phyloP scores from a whole-genome alignment of 192 early-diverging fungal genomes.

The Gryganskiella cystojenkinii region DNA sequence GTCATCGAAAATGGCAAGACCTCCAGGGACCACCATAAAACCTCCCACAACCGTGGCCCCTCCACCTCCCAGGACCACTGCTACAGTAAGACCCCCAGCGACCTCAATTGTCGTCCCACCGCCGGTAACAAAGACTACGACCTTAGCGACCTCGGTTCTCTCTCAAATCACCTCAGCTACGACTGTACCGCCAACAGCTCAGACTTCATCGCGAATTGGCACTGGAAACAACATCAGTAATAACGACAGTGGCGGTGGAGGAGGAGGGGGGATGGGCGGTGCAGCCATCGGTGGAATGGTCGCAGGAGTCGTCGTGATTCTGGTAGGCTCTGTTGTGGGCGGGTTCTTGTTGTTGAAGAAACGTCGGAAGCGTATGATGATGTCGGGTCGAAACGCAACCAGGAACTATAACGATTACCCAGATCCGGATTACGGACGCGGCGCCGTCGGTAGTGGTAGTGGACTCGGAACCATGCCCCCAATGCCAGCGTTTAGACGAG shows the following conservation, averaged over 20 bases:
- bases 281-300: conserved; percentile 26
- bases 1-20: no score
- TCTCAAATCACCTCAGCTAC: no score
- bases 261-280: conserved; percentile 15
- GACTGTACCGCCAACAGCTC: no score
- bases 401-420: conserved; percentile 35
- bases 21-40: no score
- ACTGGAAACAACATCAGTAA: neutral
- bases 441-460: no score
- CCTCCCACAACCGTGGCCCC: no score
- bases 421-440: conserved; percentile 11
- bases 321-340: conserved; percentile 31
- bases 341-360: conserved; percentile 42
- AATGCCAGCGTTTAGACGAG: conserved; percentile 3
- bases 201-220: no score
- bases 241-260: neutral
- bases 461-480: neutral
- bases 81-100: no score
- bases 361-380: conserved; percentile 41
- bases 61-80: no score
- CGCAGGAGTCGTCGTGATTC: conserved; percentile 7
- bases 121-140: no score
- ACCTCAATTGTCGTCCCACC: no score
- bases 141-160: no score
- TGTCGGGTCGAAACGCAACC: conserved; percentile 15